phyloP scores from a whole-genome alignment of 2,329 filamentous ascomycete species.

The Colletotrichum tanaceti region DNA sequence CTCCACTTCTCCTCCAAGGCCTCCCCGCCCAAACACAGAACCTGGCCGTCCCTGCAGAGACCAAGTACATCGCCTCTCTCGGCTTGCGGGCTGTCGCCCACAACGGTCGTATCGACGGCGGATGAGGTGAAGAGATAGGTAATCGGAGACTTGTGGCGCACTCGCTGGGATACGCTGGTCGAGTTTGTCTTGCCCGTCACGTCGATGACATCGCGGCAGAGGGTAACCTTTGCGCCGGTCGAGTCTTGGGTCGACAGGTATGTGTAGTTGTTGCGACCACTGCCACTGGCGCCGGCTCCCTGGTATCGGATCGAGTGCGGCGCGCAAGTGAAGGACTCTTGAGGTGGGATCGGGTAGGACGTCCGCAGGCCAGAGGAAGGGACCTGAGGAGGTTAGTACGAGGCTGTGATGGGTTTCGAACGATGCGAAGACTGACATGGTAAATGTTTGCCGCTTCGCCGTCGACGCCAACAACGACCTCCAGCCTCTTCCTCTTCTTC shows the following conservation, averaged over 20 bases:
- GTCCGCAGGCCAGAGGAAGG: conserved; percentile 71
- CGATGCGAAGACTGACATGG: conserved; percentile 61
- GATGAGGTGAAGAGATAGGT: conserved; percentile 56
- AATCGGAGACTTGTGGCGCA: conserved; percentile 51
- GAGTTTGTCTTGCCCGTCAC: conserved; percentile 64
- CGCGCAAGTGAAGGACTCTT: conserved; percentile 72
- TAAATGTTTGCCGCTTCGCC: conserved; percentile 75
- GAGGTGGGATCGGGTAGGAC: conserved; percentile 74
- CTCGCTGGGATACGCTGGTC: conserved; percentile 56
- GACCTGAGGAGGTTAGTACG: conserved; percentile 58
- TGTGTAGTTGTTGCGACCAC: conserved; percentile 67
- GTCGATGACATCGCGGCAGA: conserved; percentile 69
- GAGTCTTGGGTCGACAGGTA: conserved; percentile 68
- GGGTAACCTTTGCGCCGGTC: conserved; percentile 62
- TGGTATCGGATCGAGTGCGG: conserved; percentile 69
- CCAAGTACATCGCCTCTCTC: conserved; percentile 59
- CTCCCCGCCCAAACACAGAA: conserved; percentile 71
- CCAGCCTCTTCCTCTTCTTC: conserved; percentile 72
- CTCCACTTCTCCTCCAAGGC: conserved; percentile 61
- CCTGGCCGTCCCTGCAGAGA: conserved; percentile 70
- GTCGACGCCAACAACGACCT: conserved; percentile 72
- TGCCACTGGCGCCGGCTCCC: conserved; percentile 58
- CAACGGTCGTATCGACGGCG: conserved; percentile 35
- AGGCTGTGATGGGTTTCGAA: conserved; percentile 8
- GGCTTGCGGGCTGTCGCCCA: conserved; percentile 1